phyloP scores from a whole-genome alignment of 345 rosid genomes.

The Xanthoceras sorbifolium region DNA sequence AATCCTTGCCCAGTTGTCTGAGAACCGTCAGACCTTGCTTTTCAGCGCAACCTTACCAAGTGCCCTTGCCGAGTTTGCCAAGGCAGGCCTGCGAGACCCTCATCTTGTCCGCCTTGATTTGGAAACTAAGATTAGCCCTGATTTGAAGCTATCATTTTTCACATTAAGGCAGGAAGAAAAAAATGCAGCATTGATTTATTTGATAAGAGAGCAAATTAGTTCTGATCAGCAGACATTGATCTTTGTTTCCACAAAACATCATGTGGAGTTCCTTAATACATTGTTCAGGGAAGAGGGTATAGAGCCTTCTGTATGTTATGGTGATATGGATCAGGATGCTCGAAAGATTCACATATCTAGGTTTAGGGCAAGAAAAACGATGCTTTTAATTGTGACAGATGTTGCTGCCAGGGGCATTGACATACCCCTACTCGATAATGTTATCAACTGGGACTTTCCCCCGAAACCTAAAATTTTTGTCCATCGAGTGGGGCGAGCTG shows the following conservation, averaged over 20 bases:
- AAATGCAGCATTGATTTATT: slow-evolving; percentile 75
- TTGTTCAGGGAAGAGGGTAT: slow-evolving; percentile 83
- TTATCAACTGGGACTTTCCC: slow-evolving; percentile 97
- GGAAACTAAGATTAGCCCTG: slow-evolving; percentile 93
- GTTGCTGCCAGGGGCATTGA: slow-evolving; percentile 98
- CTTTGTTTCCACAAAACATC: slow-evolving; percentile 96
- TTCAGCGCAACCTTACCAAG: slow-evolving; percentile 97
- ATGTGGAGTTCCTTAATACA: slow-evolving; percentile 84
- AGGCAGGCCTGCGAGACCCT: slow-evolving; percentile 93
- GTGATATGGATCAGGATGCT: slow-evolving; percentile 99
- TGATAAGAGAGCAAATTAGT: slow-evolving; percentile 80
- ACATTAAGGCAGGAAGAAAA: slow-evolving; percentile 90
- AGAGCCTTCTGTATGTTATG: slow-evolving; percentile 87
- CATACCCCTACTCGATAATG: slow-evolving; percentile 95
- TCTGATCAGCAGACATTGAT: slow-evolving; percentile 77
- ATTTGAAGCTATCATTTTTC: slow-evolving; percentile 66
- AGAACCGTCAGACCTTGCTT: slow-evolving; percentile 92
- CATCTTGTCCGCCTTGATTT: slow-evolving; percentile 90
- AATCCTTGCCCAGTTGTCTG: slow-evolving; percentile 77
- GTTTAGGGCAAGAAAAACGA: slow-evolving; percentile 85
- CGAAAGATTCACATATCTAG: slow-evolving; percentile 85
- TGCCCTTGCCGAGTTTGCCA: slow-evolving; percentile 96
- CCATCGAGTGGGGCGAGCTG: slow-evolving; percentile 95
- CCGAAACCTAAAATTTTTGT: slow-evolving; percentile 93
- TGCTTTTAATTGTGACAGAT: slow-evolving; percentile 91